Conservation (phyloP, 2,329 filamentous ascomycete species). For the Fusarium continuum region DNA sequence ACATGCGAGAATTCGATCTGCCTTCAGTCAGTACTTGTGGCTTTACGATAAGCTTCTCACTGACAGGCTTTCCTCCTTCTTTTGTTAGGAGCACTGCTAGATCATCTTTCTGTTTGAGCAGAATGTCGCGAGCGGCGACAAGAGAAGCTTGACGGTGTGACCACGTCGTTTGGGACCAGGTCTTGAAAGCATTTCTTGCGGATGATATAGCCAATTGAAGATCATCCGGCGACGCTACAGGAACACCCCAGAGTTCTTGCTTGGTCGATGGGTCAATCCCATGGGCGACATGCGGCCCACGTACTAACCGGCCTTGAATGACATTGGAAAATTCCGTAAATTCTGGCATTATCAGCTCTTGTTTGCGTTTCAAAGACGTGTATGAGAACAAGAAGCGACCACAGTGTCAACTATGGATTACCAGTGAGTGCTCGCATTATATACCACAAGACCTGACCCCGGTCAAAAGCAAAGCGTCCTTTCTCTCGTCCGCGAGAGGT, state of each 20-base stretch:
- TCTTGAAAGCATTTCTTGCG: not conserved
- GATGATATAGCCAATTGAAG: not conserved
- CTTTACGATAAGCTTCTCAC: rapidly evolving
- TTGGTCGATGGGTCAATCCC: constrained; percentile 3
- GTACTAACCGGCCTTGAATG: too few relatives aligned
- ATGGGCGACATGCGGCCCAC: not conserved
- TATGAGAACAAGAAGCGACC: too few relatives aligned
- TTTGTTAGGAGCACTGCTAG: not conserved
- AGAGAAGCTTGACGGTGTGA: not conserved
- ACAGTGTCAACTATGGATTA: too few relatives aligned
- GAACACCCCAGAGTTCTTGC: constrained; percentile 5
- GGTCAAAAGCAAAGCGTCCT: too few relatives aligned
- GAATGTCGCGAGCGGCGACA: not conserved
- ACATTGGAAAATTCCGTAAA: too few relatives aligned
- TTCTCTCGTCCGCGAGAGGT: too few relatives aligned
- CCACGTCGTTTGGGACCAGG: constrained; percentile 1
- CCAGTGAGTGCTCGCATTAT: too few relatives aligned
- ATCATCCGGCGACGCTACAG: not conserved
- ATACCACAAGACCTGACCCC: too few relatives aligned
- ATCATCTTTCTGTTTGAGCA: not conserved
- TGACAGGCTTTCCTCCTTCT: constrained; percentile 2
- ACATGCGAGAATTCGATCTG: constrained; percentile 1
- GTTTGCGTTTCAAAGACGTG: too few relatives aligned
- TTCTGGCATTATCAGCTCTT: too few relatives aligned
- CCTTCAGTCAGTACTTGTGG: not conserved